A percentile compares a stretch with the other conserved stretches of the same genome.
Conservation (phyloP, 257 asterid species). For the Solanum ossicruentum region DNA sequence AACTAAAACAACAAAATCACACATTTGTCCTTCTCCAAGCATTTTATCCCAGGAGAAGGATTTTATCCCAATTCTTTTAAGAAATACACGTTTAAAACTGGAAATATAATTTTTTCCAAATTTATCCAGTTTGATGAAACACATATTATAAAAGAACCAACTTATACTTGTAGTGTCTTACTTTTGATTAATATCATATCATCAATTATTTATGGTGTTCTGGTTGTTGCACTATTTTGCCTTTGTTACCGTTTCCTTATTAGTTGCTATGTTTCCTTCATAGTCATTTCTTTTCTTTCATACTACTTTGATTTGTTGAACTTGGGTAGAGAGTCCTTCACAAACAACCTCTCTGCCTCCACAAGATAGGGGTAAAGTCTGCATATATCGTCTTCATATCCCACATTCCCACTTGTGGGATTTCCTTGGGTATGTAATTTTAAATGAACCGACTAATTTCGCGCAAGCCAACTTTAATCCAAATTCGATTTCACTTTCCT, state of each 20-base stretch:
- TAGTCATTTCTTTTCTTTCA: not conserved
- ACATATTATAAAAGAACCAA: not conserved
- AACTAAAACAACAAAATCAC: not conserved
- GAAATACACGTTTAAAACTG: not conserved
- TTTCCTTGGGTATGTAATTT: not conserved
- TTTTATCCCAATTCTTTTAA: not conserved
- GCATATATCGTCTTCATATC: not conserved
- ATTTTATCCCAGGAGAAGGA: not conserved
- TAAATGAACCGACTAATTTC: not conserved
- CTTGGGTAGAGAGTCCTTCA: not conserved
- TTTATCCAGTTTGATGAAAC: not conserved
- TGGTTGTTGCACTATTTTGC: not conserved
- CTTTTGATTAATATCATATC: not conserved
- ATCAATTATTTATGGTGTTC: not conserved
- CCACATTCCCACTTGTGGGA: not conserved
- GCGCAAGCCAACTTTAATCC: not conserved
- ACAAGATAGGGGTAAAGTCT: not conserved
- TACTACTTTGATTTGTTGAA: not conserved
- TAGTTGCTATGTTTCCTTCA: not conserved
- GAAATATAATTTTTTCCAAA: not conserved
- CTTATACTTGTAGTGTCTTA: not conserved
- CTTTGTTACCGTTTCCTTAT: not conserved
- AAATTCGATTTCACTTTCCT: not conserved
- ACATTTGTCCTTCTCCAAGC: not conserved
- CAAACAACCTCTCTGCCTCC: not conserved